Evolutionary conservation across 441 rosid species (phyloP).

Genomic region (Breynia disticha): DNA sequence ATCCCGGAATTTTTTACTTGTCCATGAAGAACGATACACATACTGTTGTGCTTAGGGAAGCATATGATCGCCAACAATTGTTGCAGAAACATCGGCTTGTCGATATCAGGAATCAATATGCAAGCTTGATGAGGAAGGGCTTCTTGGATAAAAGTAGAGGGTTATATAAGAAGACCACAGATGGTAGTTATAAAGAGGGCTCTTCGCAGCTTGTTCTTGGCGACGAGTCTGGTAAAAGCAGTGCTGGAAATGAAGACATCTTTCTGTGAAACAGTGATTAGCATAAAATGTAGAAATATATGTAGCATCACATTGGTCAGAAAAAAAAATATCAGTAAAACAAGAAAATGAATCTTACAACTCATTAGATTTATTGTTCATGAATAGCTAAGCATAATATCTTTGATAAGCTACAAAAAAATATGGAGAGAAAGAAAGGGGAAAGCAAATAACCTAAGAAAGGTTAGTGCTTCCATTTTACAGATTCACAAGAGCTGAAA

Average conservation of each 20-base stretch:
- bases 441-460: slow-evolving; percentile 9
- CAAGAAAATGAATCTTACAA: background rate
- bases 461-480: slow-evolving; percentile 15
- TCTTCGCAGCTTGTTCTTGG: background rate
- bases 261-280: too few relatives aligned
- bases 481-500: slow-evolving; percentile 25
- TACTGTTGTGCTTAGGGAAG: slow-evolving; percentile 72
- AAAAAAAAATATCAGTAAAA: background rate
- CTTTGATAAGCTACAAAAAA: slow-evolving; percentile 9
- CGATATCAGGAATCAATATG: slow-evolving; percentile 37
- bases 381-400: slow-evolving; percentile 8
- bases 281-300: too few relatives aligned
- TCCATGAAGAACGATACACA: slow-evolving; percentile 52
- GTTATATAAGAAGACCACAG: slow-evolving; percentile 23
- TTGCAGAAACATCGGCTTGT: slow-evolving; percentile 49
- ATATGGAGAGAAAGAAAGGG: background rate
- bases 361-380: slow-evolving; percentile 18
- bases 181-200: slow-evolving; percentile 9
- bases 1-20: slow-evolving; percentile 78
- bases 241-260: too few relatives aligned
- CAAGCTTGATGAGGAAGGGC: slow-evolving; percentile 45
- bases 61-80: slow-evolving; percentile 42
- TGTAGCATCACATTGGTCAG: too few relatives aligned
- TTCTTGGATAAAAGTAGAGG: slow-evolving; percentile 59
- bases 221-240: background rate